Evolutionary conservation across 768 basidiomycete species (phyloP).

Genomic region (Leccinum sublutescens): DNA sequence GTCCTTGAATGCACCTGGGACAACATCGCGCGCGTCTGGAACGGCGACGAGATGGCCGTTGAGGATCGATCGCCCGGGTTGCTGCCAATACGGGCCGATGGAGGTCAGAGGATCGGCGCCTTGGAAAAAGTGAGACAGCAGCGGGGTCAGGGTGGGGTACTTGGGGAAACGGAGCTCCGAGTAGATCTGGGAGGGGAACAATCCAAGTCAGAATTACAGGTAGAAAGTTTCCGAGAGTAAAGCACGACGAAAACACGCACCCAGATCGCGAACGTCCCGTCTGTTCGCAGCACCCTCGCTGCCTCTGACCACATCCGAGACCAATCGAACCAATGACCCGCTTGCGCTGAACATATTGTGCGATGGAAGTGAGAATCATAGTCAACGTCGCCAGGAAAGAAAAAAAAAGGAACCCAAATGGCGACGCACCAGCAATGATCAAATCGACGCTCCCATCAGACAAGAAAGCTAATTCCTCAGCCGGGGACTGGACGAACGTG

Average conservation of each 20-base stretch:
- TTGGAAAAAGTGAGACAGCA: constrained; percentile 63
- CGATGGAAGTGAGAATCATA: neutral
- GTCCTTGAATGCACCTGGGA: constrained; percentile 36
- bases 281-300: constrained; percentile 52
- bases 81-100: constrained; percentile 75
- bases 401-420: neutral
- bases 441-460: constrained; percentile 62
- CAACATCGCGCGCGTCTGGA: constrained; percentile 46
- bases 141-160: constrained; percentile 54
- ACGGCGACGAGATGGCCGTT: constrained; percentile 68
- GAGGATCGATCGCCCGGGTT: constrained; percentile 75
- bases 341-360: constrained; percentile 55
- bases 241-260: constrained; percentile 37
- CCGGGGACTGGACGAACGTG: constrained; percentile 40
- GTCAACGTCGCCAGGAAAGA: neutral
- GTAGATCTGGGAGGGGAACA: constrained; percentile 42
- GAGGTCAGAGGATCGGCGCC: constrained; percentile 52
- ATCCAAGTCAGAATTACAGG: no score
- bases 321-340: constrained; percentile 86
- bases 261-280: constrained; percentile 74
- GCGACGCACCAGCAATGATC: constrained; percentile 49
- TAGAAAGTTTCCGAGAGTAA: neutral
- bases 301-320: constrained; percentile 66
- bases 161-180: constrained; percentile 70
- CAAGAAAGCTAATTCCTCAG: constrained; percentile 55